Evolutionary conservation across 768 basidiomycete species (phyloP).

Genomic region (Phylloporus sp.): DNA sequence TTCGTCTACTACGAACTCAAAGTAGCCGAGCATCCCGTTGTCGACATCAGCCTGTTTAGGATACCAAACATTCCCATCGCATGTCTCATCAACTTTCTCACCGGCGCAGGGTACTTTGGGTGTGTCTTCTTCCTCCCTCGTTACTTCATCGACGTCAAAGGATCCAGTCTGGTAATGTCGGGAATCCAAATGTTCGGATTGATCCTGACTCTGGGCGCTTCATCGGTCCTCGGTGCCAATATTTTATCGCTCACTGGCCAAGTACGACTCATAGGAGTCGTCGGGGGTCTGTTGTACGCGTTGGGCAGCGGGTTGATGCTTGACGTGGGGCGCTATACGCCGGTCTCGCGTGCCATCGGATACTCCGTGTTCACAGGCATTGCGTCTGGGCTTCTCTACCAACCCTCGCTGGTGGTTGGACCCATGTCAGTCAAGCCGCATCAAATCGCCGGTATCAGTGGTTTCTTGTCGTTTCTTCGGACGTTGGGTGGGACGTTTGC

Average conservation of each 20-base stretch:
- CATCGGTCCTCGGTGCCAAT: slow-evolving; percentile 34
- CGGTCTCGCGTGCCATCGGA: slow-evolving; percentile 26
- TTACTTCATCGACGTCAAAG: slow-evolving; percentile 36
- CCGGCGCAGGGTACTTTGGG: slow-evolving; percentile 35
- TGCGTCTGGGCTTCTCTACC: slow-evolving; percentile 32
- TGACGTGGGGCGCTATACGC: slow-evolving; percentile 27
- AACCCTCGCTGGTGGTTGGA: slow-evolving; percentile 33
- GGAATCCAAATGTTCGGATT: slow-evolving; percentile 35
- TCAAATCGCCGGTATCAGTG: slow-evolving; percentile 34
- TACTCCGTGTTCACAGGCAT: slow-evolving; percentile 29
- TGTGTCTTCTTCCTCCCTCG: slow-evolving; percentile 36
- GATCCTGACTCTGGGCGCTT: slow-evolving; percentile 31
- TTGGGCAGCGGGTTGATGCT: slow-evolving; percentile 32
- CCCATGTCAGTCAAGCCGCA: slow-evolving; percentile 33
- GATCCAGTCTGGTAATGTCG: slow-evolving; percentile 29
- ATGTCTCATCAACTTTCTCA: slow-evolving; percentile 36
- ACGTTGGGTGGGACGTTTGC: slow-evolving; percentile 33
- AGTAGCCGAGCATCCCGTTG: slow-evolving; percentile 29
- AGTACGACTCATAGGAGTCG: slow-evolving; percentile 28
- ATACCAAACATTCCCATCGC: slow-evolving; percentile 33
- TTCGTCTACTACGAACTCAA: slow-evolving; percentile 34
- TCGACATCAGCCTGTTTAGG: slow-evolving; percentile 31
- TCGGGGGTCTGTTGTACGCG: slow-evolving; percentile 30
- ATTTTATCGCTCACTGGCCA: slow-evolving; percentile 30
- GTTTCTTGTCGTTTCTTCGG: slow-evolving; percentile 32